A percentile compares a stretch with the other conserved stretches of the same genome.
phyloP scores from a whole-genome alignment of 2,329 filamentous ascomycete genomes.

The Botrytis aclada region DNA sequence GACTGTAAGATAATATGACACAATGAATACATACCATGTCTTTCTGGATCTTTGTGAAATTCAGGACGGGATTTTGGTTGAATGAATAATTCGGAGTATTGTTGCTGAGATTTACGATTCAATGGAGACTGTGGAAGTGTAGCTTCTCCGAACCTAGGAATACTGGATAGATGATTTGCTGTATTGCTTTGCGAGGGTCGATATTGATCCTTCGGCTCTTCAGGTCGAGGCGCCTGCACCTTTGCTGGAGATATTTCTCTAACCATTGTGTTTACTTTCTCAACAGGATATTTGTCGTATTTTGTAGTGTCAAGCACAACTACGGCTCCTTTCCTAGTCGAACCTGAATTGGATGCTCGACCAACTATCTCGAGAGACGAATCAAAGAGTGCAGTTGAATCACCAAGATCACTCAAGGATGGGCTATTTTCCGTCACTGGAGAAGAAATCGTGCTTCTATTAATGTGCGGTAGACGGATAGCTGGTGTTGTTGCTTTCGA shows the following conservation, averaged over 20 bases:
- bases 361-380: conserved; percentile 20
- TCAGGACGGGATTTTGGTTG: conserved; percentile 37
- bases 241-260: conserved; percentile 38
- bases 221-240: conserved; percentile 25
- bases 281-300: not conserved
- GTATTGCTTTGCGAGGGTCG: conserved; percentile 17
- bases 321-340: conserved; percentile 24
- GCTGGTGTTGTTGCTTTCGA: not conserved
- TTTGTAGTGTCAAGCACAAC: conserved; percentile 25
- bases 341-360: conserved; percentile 22
- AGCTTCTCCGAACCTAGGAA: conserved; percentile 36
- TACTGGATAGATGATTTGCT: conserved; percentile 21
- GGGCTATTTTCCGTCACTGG: conserved; percentile 18
- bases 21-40: conserved; percentile 25
- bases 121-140: conserved; percentile 37
- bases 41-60: conserved; percentile 33
- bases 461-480: not conserved
- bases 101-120: conserved; percentile 28
- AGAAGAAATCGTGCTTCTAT: not conserved
- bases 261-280: conserved; percentile 33
- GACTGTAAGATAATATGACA: not conserved
- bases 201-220: conserved; percentile 29
- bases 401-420: conserved; percentile 34
- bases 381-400: conserved; percentile 36
- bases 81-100: conserved; percentile 33